Conservation (phyloP, 164 flowering plant species). For the Brasenia schreberi region DNA sequence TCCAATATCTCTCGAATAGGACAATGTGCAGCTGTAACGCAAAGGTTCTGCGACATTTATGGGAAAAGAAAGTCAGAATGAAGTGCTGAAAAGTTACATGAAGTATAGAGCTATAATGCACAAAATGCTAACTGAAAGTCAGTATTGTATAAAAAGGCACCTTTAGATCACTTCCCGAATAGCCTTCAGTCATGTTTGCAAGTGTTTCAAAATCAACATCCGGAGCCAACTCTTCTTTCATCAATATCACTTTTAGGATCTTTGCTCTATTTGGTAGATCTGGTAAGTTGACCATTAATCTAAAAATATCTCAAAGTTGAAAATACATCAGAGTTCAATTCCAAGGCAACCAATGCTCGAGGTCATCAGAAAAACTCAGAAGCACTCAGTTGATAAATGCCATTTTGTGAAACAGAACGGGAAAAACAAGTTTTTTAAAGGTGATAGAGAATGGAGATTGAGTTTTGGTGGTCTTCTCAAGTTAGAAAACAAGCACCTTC, state of each 20-base stretch:
- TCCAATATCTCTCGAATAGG: conserved; percentile 67
- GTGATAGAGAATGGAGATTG: no score
- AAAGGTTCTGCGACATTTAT: conserved; percentile 48
- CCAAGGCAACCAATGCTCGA: no score
- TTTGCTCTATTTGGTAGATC: conserved; percentile 80
- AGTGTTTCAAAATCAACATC: conserved; percentile 67
- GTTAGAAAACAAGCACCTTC: conserved; percentile 38
- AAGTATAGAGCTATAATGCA: background rate
- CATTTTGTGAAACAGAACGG: no score
- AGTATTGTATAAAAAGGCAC: conserved; percentile 22
- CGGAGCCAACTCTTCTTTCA: conserved; percentile 73
- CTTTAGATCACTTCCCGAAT: conserved; percentile 98
- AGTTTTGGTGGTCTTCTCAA: no score
- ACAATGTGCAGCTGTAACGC: conserved; percentile 67
- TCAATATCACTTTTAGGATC: conserved; percentile 65
- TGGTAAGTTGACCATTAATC: conserved; percentile 93
- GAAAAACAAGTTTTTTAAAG: no score
- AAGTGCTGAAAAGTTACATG: background rate
- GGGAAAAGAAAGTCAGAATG: no score
- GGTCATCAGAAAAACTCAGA: no score
- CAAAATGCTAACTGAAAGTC: background rate
- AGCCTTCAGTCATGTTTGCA: conserved; percentile 89
- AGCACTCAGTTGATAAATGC: no score
- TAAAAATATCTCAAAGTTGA: conserved; percentile 18
- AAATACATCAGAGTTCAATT: background rate